phyloP scores from a whole-genome alignment of 305 asterid species.

The Fraxinus sp. region DNA sequence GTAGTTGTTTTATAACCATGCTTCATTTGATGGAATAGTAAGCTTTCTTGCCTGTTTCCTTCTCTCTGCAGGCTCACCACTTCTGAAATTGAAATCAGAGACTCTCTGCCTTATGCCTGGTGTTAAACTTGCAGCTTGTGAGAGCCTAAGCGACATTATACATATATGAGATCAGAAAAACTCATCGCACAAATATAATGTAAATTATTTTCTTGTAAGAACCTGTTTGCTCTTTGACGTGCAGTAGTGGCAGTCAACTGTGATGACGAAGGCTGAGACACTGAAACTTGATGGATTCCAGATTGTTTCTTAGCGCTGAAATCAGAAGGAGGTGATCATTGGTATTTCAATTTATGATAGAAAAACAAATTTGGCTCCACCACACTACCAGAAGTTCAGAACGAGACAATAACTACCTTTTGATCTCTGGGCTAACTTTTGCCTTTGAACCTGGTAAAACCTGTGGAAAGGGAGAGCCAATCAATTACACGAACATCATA shows the following conservation, averaged over 20 bases:
- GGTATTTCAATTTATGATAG: neutral
- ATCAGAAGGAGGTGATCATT: neutral
- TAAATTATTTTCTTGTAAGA: constrained; percentile 10
- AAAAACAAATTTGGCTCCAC: neutral
- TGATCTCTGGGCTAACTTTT: constrained; percentile 29
- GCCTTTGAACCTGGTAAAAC: constrained; percentile 32
- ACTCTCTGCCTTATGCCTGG: constrained; percentile 37
- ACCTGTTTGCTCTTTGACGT: constrained; percentile 55
- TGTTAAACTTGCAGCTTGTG: constrained; percentile 26
- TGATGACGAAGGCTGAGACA: constrained; percentile 28
- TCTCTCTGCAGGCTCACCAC: constrained; percentile 52
- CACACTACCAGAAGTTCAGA: neutral
- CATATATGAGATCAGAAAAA: constrained; percentile 16
- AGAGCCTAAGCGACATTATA: constrained; percentile 35
- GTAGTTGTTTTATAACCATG: neutral
- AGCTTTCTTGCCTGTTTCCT: constrained; percentile 57
- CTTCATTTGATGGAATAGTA: neutral
- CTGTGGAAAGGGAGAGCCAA: constrained; percentile 31
- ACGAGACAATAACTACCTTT: constrained; percentile 44
- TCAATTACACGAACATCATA: neutral
- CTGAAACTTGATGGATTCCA: constrained; percentile 24
- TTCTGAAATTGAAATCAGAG: constrained; percentile 41
- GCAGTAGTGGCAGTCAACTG: constrained; percentile 31
- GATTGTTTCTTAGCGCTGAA: constrained; percentile 39
- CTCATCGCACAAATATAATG: neutral